Base-by-base conservation (phyloP, 106 monocot species). In the Amphibolis antarctica region DNA sequence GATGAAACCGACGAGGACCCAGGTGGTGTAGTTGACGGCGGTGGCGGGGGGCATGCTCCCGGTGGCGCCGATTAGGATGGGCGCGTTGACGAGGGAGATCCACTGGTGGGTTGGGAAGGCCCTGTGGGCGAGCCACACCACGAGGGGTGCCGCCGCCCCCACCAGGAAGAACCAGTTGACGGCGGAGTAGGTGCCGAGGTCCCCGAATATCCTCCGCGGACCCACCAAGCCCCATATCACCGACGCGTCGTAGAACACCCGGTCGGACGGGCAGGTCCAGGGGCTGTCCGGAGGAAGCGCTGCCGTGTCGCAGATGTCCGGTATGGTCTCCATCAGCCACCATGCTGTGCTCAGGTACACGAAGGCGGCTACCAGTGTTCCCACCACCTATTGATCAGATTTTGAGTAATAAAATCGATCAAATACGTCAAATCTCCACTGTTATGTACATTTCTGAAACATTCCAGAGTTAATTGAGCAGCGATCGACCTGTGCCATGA, bases 401-500 rank as follows among this genome's bases (percentile, higher is more conserved):
- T 15, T 19, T 18, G 21, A 52, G 4, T n/a, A n/a, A 52, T 9
- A 20, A 52, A 52, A 52, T 52, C n/a, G 52, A 52, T 18, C 52
- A 51, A 51, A 51, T 49, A 12, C 11, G 49, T 49, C 18, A 7
- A 17, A 4, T 12, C 19, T 49, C 49, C 18, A 0, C 19, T 49
- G 19, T 0, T 49, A n/a, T 49, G 0, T n/a, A 48, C 5, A 9
- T 19, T 19, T 18, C 0, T 49, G 9, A 49, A 49, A 4, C 49
- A n/a, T n/a, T n/a, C n/a, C n/a, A n/a, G n/a, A n/a, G n/a, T n/a
- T n/a, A n/a, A n/a, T n/a, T n/a, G n/a, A n/a, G n/a, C n/a, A n/a
- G n/a, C n/a, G n/a, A n/a, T n/a, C n/a, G 31, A 81, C 81, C 76
- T 80, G 80, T 12, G 71, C 71, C 71, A 80, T 71, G 63, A 76